A percentile compares a stretch with the other conserved stretches of the same genome.
phyloP scores from a whole-genome alignment of 225 moss, liverwort and hornwort genomes.

The Pseudisothecium myosuroides region DNA sequence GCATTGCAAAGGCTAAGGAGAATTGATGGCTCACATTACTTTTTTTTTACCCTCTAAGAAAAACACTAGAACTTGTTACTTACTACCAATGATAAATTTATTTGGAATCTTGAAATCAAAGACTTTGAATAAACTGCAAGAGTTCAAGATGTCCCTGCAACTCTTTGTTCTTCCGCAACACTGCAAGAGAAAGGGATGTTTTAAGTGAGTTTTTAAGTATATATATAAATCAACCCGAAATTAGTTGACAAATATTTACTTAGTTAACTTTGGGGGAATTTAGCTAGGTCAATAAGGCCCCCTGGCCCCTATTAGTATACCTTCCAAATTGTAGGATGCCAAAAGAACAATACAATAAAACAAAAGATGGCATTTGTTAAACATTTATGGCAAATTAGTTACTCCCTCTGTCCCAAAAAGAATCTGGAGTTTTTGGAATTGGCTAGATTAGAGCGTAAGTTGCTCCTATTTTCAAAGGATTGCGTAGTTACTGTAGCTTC shows the following conservation, averaged over 20 bases:
- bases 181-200: too few relatives aligned
- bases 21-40: too few relatives aligned
- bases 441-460: too few relatives aligned
- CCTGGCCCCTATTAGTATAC: background rate
- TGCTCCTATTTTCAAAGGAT: too few relatives aligned
- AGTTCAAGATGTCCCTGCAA: too few relatives aligned
- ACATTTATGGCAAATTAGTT: background rate
- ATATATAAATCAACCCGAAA: background rate
- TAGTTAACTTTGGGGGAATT: background rate
- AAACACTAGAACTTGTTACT: background rate
- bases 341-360: background rate
- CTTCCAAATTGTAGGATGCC: background rate
- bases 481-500: too few relatives aligned
- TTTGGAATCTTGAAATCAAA: background rate
- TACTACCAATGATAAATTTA: background rate
- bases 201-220: too few relatives aligned
- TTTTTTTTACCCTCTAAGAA: too few relatives aligned
- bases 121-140: rapidly evolving
- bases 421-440: too few relatives aligned
- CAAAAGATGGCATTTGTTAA: background rate
- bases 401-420: too few relatives aligned
- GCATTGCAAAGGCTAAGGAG: too few relatives aligned
- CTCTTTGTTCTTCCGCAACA: too few relatives aligned
- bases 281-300: background rate
- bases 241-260: background rate